Percentiles rank a stretch among this genome's conserved stretches.
phyloP scores from a whole-genome alignment of 257 asterid genomes.

The Craterostigma plantagineum region DNA sequence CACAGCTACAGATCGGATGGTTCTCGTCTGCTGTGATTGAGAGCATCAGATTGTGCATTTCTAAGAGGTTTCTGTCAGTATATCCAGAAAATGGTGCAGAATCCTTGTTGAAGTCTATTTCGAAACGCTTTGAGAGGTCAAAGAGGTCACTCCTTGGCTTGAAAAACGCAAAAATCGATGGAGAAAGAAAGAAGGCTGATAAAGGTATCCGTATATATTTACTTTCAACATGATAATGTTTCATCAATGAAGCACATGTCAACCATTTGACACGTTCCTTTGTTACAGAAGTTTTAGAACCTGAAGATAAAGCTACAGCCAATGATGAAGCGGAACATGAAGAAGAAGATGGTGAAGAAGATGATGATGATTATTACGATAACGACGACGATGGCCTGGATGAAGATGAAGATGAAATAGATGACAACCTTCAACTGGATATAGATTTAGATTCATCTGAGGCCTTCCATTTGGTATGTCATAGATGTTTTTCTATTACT shows the following conservation, averaged over 20 bases:
- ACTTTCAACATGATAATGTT: not conserved
- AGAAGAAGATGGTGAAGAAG: slow-evolving; percentile 46
- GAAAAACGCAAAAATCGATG: slow-evolving; percentile 28
- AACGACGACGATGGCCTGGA: slow-evolving; percentile 35
- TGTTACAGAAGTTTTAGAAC: slow-evolving; percentile 23
- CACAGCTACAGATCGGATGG: slow-evolving; percentile 75
- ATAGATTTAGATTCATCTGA: not conserved
- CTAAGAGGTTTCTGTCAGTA: slow-evolving; percentile 64
- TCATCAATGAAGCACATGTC: no score
- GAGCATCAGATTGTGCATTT: slow-evolving; percentile 49
- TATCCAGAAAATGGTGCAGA: slow-evolving; percentile 63
- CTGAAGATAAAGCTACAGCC: slow-evolving; percentile 27
- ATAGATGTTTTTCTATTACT: not conserved
- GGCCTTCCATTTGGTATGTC: not conserved
- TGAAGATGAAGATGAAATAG: slow-evolving; percentile 43
- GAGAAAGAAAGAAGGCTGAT: slow-evolving; percentile 27
- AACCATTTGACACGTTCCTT: no score
- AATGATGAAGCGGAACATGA: slow-evolving; percentile 37
- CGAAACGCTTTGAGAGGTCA: slow-evolving; percentile 54
- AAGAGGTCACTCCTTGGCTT: slow-evolving; percentile 23
- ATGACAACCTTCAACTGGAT: slow-evolving; percentile 24
- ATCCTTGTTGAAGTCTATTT: slow-evolving; percentile 34
- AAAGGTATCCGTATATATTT: slow-evolving; percentile 24
- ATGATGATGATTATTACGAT: slow-evolving; percentile 39
- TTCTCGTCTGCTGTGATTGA: slow-evolving; percentile 39